A percentile compares a stretch with the other conserved stretches of the same genome.
Evolutionary conservation across 1,284 basidiomycete species (phyloP).

Genomic region (Porodaedalea pini): DNA sequence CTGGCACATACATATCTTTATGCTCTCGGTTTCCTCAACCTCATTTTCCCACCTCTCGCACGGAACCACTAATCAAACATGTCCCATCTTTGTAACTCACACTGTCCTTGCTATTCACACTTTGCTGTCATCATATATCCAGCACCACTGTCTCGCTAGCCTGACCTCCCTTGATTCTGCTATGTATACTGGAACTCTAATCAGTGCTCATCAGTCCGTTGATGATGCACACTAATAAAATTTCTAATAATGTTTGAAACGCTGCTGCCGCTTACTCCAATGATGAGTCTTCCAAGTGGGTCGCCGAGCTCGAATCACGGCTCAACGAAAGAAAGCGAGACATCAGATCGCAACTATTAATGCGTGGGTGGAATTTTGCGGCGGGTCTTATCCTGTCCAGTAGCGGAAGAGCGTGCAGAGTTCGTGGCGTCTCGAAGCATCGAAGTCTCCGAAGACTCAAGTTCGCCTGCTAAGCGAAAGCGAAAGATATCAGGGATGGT

Average conservation of each 20-base stretch:
- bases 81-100: neutral
- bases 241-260: neutral
- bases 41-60: neutral
- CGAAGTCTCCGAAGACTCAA: neutral
- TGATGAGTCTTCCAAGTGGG: neutral
- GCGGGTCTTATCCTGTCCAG: neutral
- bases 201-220: neutral
- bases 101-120: neutral
- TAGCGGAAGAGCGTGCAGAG: neutral
- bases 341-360: neutral
- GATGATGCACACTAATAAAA: neutral
- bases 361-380: neutral
- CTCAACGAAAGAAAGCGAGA: neutral
- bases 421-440: neutral
- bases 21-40: neutral
- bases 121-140: slow-evolving; percentile 5
- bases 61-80: neutral
- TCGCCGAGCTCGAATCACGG: neutral
- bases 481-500: neutral
- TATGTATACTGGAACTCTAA: slow-evolving; percentile 2
- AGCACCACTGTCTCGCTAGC: slow-evolving; percentile 6
- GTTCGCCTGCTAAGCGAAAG: neutral
- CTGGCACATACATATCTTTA: slow-evolving; percentile 5
- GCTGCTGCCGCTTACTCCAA: neutral
- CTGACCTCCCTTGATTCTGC: neutral